Conservation (phyloP, 2,329 filamentous ascomycete genomes). For the Fusarium beomiforme region DNA sequence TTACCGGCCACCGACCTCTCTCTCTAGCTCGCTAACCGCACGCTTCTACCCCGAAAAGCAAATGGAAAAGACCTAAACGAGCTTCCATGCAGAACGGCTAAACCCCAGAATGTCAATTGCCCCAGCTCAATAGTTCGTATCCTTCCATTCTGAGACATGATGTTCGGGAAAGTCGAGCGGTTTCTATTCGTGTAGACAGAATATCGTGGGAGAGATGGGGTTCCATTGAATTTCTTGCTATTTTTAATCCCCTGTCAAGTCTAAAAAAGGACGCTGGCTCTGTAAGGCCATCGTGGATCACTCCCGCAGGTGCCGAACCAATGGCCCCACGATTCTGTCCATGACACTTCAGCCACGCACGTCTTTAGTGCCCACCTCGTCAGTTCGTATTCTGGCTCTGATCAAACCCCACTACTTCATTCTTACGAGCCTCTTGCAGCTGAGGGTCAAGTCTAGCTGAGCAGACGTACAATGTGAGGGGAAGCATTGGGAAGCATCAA, state of each 20-base stretch:
- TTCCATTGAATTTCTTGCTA: slow-evolving; percentile 2
- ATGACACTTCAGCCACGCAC: slow-evolving; percentile 36
- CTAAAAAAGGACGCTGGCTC: slow-evolving; percentile 12
- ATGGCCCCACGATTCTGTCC: slow-evolving; percentile 23
- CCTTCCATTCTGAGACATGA: slow-evolving; percentile 18
- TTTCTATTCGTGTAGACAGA: slow-evolving; percentile 28
- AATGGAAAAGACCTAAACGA: slow-evolving; percentile 9
- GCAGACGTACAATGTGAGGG: neutral
- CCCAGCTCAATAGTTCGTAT: slow-evolving; percentile 24
- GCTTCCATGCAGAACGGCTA: slow-evolving; percentile 24
- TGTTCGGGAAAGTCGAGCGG: slow-evolving; percentile 12
- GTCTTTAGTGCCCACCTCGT: slow-evolving; percentile 38
- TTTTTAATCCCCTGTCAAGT: slow-evolving; percentile 23
- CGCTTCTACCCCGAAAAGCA: neutral
- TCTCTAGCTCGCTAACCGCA: neutral
- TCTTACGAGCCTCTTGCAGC: slow-evolving; percentile 23
- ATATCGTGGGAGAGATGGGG: neutral
- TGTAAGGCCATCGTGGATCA: slow-evolving; percentile 27
- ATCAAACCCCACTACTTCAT: slow-evolving; percentile 29
- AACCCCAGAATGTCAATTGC: slow-evolving; percentile 22
- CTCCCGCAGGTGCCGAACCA: slow-evolving; percentile 26
- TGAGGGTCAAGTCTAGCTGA: slow-evolving; percentile 8
- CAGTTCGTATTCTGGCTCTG: slow-evolving; percentile 41
- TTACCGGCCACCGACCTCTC: slow-evolving; percentile 15
- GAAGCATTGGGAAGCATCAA: neutral